Conservation (phyloP, 768 basidiomycete species). For the Suillus bovinus region DNA sequence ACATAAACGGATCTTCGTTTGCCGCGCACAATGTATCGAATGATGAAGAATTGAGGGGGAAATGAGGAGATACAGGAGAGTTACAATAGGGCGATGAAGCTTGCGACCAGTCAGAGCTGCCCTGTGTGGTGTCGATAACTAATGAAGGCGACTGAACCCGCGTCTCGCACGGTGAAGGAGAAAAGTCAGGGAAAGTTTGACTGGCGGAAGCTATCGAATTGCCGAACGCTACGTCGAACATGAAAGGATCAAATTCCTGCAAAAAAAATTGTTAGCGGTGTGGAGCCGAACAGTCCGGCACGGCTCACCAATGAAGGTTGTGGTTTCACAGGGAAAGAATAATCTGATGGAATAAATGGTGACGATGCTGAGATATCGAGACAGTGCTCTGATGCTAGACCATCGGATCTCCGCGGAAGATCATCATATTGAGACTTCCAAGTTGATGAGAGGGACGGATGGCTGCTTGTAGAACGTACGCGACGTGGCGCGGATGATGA, state of each 20-base stretch:
- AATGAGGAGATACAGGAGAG: conserved; percentile 44
- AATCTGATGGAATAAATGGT: conserved; percentile 34
- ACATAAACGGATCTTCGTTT: conserved; percentile 20
- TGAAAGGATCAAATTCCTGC: conserved; percentile 32
- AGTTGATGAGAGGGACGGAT: conserved; percentile 15
- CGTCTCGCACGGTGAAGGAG: conserved; percentile 16
- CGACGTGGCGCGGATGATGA: conserved; percentile 16
- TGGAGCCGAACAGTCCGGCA: background rate
- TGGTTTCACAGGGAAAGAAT: conserved; percentile 35
- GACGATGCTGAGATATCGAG: conserved; percentile 34
- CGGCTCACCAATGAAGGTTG: conserved; percentile 53
- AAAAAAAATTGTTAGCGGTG: conserved; percentile 8
- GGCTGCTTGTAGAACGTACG: conserved; percentile 26
- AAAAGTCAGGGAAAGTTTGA: conserved; percentile 22
- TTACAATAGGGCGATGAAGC: conserved; percentile 45
- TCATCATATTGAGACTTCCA: conserved; percentile 10
- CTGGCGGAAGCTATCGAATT: conserved; percentile 27
- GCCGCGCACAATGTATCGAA: conserved; percentile 25
- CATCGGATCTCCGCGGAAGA: conserved; percentile 6
- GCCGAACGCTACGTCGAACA: conserved; percentile 30
- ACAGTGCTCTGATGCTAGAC: conserved; percentile 24
- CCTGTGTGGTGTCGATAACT: conserved; percentile 42
- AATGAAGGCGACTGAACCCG: conserved; percentile 34
- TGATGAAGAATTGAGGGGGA: conserved; percentile 29
- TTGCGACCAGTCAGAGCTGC: conserved; percentile 40